phyloP scores from a whole-genome alignment of 441 rosid species.

The Erodium moschatum region DNA sequence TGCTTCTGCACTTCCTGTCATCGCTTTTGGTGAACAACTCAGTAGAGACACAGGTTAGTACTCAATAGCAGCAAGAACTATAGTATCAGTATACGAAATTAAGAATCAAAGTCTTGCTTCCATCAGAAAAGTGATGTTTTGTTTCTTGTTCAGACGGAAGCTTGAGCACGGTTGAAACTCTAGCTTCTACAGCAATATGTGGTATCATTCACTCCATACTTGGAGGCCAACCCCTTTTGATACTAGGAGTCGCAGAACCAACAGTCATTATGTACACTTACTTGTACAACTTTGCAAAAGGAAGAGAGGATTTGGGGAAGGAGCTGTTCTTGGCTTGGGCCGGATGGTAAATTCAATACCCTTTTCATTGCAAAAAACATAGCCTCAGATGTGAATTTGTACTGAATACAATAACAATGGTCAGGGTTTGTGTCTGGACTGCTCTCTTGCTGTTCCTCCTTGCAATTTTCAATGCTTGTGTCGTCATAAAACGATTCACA shows the following conservation, averaged over 20 bases:
- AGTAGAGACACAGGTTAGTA: slow-evolving; percentile 61
- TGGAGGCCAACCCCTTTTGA: slow-evolving; percentile 81
- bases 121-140: background rate
- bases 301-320: slow-evolving; percentile 50
- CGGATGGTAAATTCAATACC: slow-evolving; percentile 43
- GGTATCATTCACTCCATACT: slow-evolving; percentile 75
- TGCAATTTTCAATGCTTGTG: slow-evolving; percentile 58
- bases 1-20: slow-evolving; percentile 86
- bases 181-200: slow-evolving; percentile 76
- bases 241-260: slow-evolving; percentile 86
- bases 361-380: background rate
- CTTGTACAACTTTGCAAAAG: slow-evolving; percentile 57
- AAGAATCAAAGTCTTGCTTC: too few species aligned
- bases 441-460: slow-evolving; percentile 54
- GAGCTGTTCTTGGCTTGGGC: slow-evolving; percentile 71
- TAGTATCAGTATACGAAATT: too few species aligned
- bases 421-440: slow-evolving; percentile 89
- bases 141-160: slow-evolving; percentile 42
- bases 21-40: slow-evolving; percentile 86
- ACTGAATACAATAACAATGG: background rate
- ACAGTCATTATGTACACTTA: slow-evolving; percentile 86
- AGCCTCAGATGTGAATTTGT: background rate
- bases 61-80: background rate
- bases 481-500: slow-evolving; percentile 55
- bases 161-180: slow-evolving; percentile 67